These are phyloP conservation scores for Aspergillus nomiae DNA, from an alignment of 2,329 filamentous ascomycete species.

Conservation along the genomic window DNA sequence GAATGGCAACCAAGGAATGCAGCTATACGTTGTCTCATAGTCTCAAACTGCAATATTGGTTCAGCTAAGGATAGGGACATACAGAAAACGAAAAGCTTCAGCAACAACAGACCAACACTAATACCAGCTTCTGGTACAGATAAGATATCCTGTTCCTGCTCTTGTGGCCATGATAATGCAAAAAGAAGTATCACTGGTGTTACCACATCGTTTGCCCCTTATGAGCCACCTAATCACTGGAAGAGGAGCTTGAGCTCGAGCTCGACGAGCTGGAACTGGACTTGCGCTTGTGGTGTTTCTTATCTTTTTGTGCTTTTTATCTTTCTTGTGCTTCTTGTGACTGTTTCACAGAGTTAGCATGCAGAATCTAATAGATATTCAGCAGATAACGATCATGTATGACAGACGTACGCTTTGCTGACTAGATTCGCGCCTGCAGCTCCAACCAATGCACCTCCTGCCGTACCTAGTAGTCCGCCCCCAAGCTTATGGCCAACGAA, in stretches of 20 bases:
- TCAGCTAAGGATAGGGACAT: not conserved
- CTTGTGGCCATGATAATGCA: not conserved
- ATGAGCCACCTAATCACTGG: slow-evolving; percentile 11
- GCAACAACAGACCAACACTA: not conserved
- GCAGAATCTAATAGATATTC: slow-evolving; percentile 9
- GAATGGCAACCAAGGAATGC: not conserved
- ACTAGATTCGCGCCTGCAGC: slow-evolving; percentile 34
- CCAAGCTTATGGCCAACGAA: slow-evolving; percentile 39
- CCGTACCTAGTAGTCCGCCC: slow-evolving; percentile 33
- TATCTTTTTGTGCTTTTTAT: slow-evolving; percentile 25
- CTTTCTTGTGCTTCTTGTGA: slow-evolving; percentile 27
- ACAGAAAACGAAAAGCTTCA: not conserved
- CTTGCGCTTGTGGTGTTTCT: slow-evolving; percentile 12
- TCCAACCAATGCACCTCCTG: slow-evolving; percentile 37
- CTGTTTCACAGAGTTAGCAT: slow-evolving; percentile 15
- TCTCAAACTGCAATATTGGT: not conserved
- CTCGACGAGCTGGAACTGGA: slow-evolving; percentile 20
- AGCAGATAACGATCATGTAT: not conserved
- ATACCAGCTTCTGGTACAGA: not conserved
- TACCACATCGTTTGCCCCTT: not conserved
- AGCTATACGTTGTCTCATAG: not conserved
- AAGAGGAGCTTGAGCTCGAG: slow-evolving; percentile 23
- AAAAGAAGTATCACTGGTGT: not conserved
- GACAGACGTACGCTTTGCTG: slow-evolving; percentile 30
- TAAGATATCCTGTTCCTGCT: not conserved